Conservation (phyloP, 1,139 yeast genomes). For the Kodamaea ohmeri region DNA sequence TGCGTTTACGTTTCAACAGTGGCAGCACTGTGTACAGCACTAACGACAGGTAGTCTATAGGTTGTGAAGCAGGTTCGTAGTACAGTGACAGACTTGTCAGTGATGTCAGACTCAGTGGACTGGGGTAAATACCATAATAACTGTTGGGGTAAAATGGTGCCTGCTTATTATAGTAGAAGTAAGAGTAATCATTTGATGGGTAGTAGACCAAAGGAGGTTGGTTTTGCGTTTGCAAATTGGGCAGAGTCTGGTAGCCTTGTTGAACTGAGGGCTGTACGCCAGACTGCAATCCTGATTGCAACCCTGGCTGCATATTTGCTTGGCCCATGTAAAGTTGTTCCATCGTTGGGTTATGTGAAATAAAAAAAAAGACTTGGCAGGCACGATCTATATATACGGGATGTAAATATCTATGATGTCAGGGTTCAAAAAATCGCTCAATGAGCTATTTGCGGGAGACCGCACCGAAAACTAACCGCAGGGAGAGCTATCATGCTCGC, state of each 20-base stretch:
- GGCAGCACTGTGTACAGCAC: slow-evolving; percentile 40
- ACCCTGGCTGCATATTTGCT: slow-evolving; percentile 2
- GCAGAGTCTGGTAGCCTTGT: no score
- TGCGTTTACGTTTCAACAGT: slow-evolving; percentile 33
- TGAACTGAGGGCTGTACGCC: neutral
- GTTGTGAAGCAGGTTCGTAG: slow-evolving; percentile 3
- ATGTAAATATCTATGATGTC: neutral
- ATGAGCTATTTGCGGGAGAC: neutral
- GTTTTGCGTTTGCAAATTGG: slow-evolving; percentile 1
- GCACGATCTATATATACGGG: slow-evolving; percentile 6
- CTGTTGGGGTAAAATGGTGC: slow-evolving; percentile 10
- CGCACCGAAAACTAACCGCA: neutral
- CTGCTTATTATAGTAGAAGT: slow-evolving; percentile 12
- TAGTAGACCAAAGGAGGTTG: slow-evolving; percentile 9
- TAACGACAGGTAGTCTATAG: slow-evolving; percentile 38
- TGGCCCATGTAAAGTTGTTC: slow-evolving; percentile 8
- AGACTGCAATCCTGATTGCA: neutral
- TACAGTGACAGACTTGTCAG: slow-evolving; percentile 5
- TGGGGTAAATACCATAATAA: slow-evolving; percentile 8
- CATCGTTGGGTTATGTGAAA: slow-evolving; percentile 3
- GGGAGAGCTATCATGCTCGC: neutral
- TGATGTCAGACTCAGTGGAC: slow-evolving; percentile 7
- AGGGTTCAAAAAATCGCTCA: slow-evolving; percentile 3
- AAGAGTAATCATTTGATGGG: slow-evolving; percentile 11
- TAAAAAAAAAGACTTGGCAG: slow-evolving; percentile 9